These are phyloP conservation scores for Colletotrichum sp. DNA, from an alignment of 2,329 filamentous ascomycete genomes.

Conservation along the genomic window DNA sequence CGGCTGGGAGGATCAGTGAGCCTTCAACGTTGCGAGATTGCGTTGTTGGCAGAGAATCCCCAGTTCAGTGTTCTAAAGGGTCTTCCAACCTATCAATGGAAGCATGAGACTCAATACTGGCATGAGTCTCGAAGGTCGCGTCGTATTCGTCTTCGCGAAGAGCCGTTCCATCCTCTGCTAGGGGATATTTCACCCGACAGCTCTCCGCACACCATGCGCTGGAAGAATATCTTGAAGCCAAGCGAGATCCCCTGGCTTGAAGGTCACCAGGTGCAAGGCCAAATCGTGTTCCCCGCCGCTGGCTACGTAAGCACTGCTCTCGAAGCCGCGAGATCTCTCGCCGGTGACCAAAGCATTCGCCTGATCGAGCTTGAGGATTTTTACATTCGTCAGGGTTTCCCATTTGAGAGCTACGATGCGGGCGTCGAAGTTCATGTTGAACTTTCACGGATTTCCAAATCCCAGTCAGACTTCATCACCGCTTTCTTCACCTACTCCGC, in stretches of 20 bases:
- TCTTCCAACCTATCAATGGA: background rate
- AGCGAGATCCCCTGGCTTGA: constrained; percentile 40
- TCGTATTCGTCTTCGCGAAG: background rate
- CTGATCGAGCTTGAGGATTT: background rate
- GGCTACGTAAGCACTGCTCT: constrained; percentile 42
- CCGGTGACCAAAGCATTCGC: background rate
- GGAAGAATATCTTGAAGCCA: constrained; percentile 28
- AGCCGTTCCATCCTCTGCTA: background rate
- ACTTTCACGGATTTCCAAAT: background rate
- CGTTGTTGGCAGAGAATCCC: background rate
- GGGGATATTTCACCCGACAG: background rate
- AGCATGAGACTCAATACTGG: background rate
- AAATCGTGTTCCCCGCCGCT: constrained; percentile 44
- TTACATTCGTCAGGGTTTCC: background rate
- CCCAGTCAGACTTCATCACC: background rate
- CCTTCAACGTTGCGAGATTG: background rate
- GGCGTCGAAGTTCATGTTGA: background rate
- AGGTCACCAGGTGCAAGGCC: constrained; percentile 37
- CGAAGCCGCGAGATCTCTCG: constrained; percentile 23
- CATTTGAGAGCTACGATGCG: background rate
- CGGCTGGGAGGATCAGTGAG: constrained; percentile 17
- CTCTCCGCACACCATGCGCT: background rate
- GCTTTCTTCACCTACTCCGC: background rate
- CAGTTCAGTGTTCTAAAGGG: background rate
- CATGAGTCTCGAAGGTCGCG: background rate